Base-by-base conservation (phyloP, 495 filamentous ascomycete species). In the Pyronema omphalodes region DNA sequence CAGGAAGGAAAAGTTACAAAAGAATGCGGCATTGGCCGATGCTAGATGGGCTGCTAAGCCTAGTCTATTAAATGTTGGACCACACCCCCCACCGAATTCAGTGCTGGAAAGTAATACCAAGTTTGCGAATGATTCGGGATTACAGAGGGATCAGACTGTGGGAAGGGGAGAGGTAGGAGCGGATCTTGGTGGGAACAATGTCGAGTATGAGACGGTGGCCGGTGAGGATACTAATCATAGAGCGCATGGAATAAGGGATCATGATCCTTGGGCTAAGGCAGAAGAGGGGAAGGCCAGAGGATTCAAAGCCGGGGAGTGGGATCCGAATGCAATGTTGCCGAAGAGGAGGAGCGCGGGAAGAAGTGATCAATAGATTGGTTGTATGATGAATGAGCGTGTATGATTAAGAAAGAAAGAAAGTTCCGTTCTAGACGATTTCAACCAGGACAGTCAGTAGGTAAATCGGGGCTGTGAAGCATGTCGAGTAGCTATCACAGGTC, bases 31-130 rank as follows among this genome's bases (percentile, higher is more conserved):
- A 33, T 64, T 80, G 29, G 88, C 88, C 7, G 88, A 98, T 64
- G 83, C 82, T 37, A 72, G 86, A 18, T 98, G 91, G 91, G 82
- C 75, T 6, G 79, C 79, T 11, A 88, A 91, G 63, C 74, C 82
- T 0, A 78, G 57, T 15, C 0, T 67, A 57, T 19, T 56, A 66
- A 12, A 57, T 68, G 55, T 62, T 61, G 45, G 60, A 46, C 52
- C 69, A 56, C 58, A 53, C 18, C 58, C 54, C 7, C 51, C 51
- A 11, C 12, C 4, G 14, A 44, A 51, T 0, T 54, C 55, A 9
- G 45, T 56, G 12, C 6, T 60, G 3, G 58, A 55, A 36, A 47
- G 39, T 6, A 60, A 46, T 40, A 51, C 52, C 5, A 62, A 53
- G 52, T 43, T 57, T 45, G 9, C 39, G 6, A 50, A 35, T 17